Evolutionary conservation across 495 filamentous ascomycete species (phyloP), one percentile per base, ranked within the genome.

Genomic region (Amniculicola lignicola): DNA sequence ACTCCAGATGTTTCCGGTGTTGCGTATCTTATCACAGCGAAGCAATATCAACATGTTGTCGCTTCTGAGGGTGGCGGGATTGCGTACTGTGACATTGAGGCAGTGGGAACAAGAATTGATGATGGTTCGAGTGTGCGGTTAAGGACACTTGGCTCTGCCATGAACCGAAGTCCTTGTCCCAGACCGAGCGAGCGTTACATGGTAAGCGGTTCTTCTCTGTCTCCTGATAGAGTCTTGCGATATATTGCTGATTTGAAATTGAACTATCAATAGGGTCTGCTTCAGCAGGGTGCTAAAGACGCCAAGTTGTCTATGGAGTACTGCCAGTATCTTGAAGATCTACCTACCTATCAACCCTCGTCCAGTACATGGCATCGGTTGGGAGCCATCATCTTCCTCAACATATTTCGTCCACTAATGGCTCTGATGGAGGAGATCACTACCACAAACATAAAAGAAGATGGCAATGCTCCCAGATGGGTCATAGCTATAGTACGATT

Each of bases 41-140:
- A 44, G 19, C 39, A 45, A 23, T 54, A 54, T 28, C 21, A 21
- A 12, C 10, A 38, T 4, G 15, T 54, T 4, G 25, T 54, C 25
- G 51, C 39, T 2, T 54, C 51, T 7, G 51, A 46, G 27, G 51
- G 51, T 16, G 51, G 51, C 19, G 51, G 51, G 12, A 45, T 31
- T 11, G 51, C 41, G 18, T 54, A 54, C 28, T 12, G 5, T 31
- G 50, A 53, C 6, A 43, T 43, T 38, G 36, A 33, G 14, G 21
- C 23, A 10, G n/a, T n/a, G 12, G 37, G 37, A 16, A 19, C 31
- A 16, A 3, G 11, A n/a, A 18, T 41, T 2, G 14, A 9, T 9
- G 38, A 21, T 15, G 24, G 2, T 11, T 12, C 12, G 19, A 18
- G 23, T 9, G 11, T 31, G 23, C 21, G 3, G 21, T n/a, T 53